These are phyloP conservation scores for Schoenoplectus triqueter DNA, from an alignment of 202 grass and related monocot species.

Conservation along the genomic window DNA sequence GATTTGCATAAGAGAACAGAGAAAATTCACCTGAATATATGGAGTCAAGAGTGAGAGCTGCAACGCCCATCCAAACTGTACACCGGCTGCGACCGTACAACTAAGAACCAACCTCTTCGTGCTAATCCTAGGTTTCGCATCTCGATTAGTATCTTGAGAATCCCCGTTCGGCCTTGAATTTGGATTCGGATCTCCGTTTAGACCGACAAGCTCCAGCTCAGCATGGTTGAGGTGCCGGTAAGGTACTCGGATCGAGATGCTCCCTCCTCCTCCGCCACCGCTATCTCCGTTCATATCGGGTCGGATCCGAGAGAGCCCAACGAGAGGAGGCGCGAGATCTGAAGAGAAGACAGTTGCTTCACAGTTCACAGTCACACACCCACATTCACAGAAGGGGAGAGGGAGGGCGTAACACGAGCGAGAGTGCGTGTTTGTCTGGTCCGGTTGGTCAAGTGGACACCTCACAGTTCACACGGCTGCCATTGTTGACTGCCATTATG, in stretches of 20 bases:
- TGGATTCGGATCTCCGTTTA: constrained; percentile 46
- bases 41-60: constrained; percentile 97
- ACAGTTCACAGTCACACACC: not conserved
- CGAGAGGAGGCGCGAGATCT: not conserved
- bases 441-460: not conserved
- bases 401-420: not conserved
- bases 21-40: constrained; percentile 75
- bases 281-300: constrained; percentile 56
- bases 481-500: no score
- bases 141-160: constrained; percentile 8
- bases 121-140: constrained; percentile 30
- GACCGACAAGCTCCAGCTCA: constrained; percentile 76
- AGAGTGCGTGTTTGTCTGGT: not conserved
- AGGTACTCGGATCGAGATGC: constrained; percentile 59
- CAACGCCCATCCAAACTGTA: constrained; percentile 98
- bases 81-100: constrained; percentile 91
- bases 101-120: constrained; percentile 68
- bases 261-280: constrained; percentile 43
- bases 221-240: constrained; percentile 78
- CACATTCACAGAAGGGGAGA: not conserved
- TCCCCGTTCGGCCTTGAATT: constrained; percentile 1
- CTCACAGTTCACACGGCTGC: no score
- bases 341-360: not conserved
- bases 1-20: not conserved
- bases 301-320: constrained; percentile 46